Percentiles rank a stretch among this genome's conserved stretches.
These are phyloP conservation scores for Lactifluus subvellereus DNA, from an alignment of 768 basidiomycete species.

Conservation along the genomic window DNA sequence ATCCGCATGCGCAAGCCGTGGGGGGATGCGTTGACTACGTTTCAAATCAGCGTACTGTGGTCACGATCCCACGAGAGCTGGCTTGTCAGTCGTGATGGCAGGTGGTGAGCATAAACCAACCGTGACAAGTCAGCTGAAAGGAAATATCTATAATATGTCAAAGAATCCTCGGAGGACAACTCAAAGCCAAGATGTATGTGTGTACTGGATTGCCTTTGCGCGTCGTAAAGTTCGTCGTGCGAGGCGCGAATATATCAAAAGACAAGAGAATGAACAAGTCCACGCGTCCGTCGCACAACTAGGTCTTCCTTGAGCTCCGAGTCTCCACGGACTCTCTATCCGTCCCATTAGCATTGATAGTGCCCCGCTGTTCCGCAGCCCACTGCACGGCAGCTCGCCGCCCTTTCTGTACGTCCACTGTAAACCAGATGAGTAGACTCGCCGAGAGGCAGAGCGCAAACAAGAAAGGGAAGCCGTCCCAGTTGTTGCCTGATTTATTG, in stretches of 20 bases:
- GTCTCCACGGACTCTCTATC: not conserved
- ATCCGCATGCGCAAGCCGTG: too few relatives aligned
- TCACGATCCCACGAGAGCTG: too few relatives aligned
- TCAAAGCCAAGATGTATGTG: not conserved
- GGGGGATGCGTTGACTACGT: too few relatives aligned
- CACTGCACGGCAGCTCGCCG: constrained; percentile 37
- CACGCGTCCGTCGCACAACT: not conserved
- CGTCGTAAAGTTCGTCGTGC: not conserved
- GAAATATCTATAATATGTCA: too few relatives aligned
- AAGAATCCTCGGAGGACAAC: not conserved
- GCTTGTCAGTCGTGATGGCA: too few relatives aligned
- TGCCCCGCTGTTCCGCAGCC: constrained; percentile 29
- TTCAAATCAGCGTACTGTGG: too few relatives aligned
- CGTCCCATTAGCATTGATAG: not conserved
- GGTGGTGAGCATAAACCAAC: too few relatives aligned
- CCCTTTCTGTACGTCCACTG: constrained; percentile 36
- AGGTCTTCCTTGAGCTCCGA: not conserved
- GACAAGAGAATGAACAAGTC: not conserved
- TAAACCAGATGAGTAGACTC: constrained; percentile 73
- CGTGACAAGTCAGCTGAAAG: too few relatives aligned
- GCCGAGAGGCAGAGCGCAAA: constrained; percentile 65
- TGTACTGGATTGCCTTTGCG: not conserved
- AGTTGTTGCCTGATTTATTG: constrained; percentile 61
- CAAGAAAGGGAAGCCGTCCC: constrained; percentile 81
- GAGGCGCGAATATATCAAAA: not conserved